phyloP scores from a whole-genome alignment of 805 yeast genomes.

The Ogataea minuta region DNA sequence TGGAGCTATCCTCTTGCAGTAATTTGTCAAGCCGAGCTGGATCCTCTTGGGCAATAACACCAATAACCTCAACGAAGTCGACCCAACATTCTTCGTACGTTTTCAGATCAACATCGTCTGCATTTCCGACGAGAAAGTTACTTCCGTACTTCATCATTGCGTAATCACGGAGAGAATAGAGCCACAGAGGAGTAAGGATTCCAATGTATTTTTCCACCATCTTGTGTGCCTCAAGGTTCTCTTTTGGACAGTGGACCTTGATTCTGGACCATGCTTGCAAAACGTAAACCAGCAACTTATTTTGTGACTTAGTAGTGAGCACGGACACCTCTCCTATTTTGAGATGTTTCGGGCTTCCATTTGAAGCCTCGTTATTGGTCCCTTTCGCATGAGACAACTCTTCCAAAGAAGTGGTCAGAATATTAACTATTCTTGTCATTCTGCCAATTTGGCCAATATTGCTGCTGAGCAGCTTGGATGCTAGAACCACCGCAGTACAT shows the following conservation, averaged over 20 bases:
- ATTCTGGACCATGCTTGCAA: conserved; percentile 75
- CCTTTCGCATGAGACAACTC: conserved; percentile 40
- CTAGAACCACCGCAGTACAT: conserved; percentile 70
- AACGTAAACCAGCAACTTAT: conserved; percentile 56
- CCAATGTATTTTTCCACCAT: conserved; percentile 56
- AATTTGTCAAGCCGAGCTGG: conserved; percentile 43
- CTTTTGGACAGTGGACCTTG: conserved; percentile 33
- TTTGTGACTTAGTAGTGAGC: conserved; percentile 43
- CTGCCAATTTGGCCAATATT: conserved; percentile 49
- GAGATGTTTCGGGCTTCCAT: conserved; percentile 32
- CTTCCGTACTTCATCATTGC: conserved; percentile 60
- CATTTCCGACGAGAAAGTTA: conserved; percentile 32
- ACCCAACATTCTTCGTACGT: conserved; percentile 66
- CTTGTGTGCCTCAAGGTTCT: conserved; percentile 45
- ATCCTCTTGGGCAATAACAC: conserved; percentile 57
- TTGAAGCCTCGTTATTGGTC: conserved; percentile 22
- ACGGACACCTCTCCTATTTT: conserved; percentile 57
- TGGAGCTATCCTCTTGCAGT: conserved; percentile 55
- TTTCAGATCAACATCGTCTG: conserved; percentile 44
- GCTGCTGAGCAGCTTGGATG: conserved; percentile 73
- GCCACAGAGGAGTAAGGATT: conserved; percentile 75
- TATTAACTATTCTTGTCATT: conserved; percentile 55
- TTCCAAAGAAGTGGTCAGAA: conserved; percentile 65
- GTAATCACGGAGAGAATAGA: conserved; percentile 68
- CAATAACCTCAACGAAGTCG: conserved; percentile 72